Evolutionary conservation across 2,329 filamentous ascomycete species (phyloP), one percentile per base, ranked within the genome.

Genomic region (Neofusicoccum laricinum): DNA sequence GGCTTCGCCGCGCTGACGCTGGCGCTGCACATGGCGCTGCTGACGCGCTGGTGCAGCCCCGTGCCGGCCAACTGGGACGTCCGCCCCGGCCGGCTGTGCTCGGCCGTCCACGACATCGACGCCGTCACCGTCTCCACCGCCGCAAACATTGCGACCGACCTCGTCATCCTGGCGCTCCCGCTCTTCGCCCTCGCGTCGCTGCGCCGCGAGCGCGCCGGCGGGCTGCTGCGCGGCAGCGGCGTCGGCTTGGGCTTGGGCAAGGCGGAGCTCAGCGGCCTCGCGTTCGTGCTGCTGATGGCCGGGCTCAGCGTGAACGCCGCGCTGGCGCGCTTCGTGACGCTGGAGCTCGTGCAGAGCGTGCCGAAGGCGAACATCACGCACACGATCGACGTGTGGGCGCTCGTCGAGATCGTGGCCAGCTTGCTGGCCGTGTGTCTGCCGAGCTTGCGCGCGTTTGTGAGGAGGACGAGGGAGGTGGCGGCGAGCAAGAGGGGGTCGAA

Each of bases 331-430:
- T 73, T 73, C 53, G 65, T 72, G 6, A 70, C 67, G 36, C 64
- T 73, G 30, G 68, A 71, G 64, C 62, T 73, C 2, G 68, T 73
- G 17, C 68, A 71, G 46, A 45, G 63, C 19, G 68, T 67, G 11
- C 70, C 69, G 8, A 67, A 66, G 46, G 69, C 71, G 5, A 67
- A 69, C 15, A 73, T 75, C 62, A 73, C 72, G 40, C 72, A 73
- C 67, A 73, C 72, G 12, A 73, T 75, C 46, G 72, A 75, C 64
- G 71, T 75, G 30, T 73, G 72, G 71, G 72, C 72, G 11, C 64
- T 73, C 1, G 71, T 73, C 8, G 72, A 75, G 64, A 75, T 73
- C 40, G 71, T 75, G 4, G 67, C 67, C 4, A 68, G 66, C 2
- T 67, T 75, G 15, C 51, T 75, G 30, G 72, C 71, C 8, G 70